Percentiles rank a stretch among this genome's conserved stretches.
These are phyloP conservation scores for Castanea mollissima DNA, from an alignment of 306 rosid genomes.

Conservation along the genomic window DNA sequence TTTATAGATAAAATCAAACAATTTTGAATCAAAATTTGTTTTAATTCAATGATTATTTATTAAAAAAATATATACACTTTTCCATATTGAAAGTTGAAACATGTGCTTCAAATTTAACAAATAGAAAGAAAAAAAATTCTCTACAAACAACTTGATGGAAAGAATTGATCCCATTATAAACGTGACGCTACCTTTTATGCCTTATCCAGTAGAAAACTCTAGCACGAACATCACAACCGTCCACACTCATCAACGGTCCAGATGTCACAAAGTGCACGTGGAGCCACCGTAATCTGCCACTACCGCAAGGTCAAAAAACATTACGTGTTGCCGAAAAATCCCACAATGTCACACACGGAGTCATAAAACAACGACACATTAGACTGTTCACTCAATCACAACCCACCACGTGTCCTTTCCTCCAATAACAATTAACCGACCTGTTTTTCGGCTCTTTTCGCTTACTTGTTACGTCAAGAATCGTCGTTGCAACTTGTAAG, in stretches of 20 bases:
- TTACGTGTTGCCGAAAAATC: constrained; percentile 21
- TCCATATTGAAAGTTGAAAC: too few relatives aligned
- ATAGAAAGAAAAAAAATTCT: too few relatives aligned
- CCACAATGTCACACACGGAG: not conserved
- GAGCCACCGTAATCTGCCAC: not conserved
- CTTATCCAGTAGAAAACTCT: too few relatives aligned
- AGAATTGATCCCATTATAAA: too few relatives aligned
- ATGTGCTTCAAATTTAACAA: too few relatives aligned
- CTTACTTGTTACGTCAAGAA: constrained; percentile 1
- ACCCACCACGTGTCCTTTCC: constrained; percentile 21
- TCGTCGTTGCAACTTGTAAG: constrained; percentile 1
- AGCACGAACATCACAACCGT: not conserved
- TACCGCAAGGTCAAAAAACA: not conserved
- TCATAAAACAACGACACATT: constrained; percentile 9
- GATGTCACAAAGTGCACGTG: not conserved
- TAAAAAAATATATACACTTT: accelerated
- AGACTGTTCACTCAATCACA: not conserved
- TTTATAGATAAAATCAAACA: too few relatives aligned
- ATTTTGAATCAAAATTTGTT: too few relatives aligned
- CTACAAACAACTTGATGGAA: too few relatives aligned
- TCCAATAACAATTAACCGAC: constrained; percentile 8
- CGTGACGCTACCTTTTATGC: too few relatives aligned
- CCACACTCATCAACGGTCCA: not conserved
- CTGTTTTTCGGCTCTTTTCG: not conserved
- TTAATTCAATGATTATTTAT: too few relatives aligned